Evolutionary conservation across 306 rosid genomes (phyloP), one percentile per base, ranked within the genome.

Genomic region (Bauhinia variegata): DNA sequence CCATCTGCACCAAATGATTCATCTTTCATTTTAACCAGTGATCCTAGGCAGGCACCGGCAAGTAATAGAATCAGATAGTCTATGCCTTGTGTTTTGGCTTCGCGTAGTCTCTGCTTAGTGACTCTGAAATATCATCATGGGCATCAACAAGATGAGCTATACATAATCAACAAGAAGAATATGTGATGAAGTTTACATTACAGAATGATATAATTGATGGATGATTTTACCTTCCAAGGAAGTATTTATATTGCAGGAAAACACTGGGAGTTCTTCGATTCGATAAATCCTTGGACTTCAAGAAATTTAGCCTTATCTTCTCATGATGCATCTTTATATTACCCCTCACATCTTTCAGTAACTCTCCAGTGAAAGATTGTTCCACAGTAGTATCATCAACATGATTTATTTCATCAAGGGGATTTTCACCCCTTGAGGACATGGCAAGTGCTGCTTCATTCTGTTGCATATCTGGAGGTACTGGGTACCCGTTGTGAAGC

Each of bases 31-130:
- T 78, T 79, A 7, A 85, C 63, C 55, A 89, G 82, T 37, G 84
- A 75, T 83, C 96, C 96, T 77, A 89, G 76, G 88, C 96, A 87
- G 56, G 96, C 96, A 70, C 96, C 96, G 38, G 95, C 96, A 34
- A 89, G 95, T 55, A 87, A 79, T 50, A 89, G 74, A 75, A 87
- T 89, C 55, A 89, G 76, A 76, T 89, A 89, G 79, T 89, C 95
- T 48, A 87, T 84, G 41, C 88, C 86, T 73, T 87, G 88, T 28
- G 73, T 80, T 65, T 51, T 80, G 36, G 95, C 73, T 72, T 89
- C 96, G 67, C 96, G 79, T 43, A 87, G 71, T 70, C 86, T 79
- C 83, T 89, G 96, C 82, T 89, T 89, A 61, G 80, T 81, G 44
- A 78, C 77, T 80, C 96, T 89, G 79, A 70, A 42, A 72, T 53